A percentile compares a stretch with the other conserved stretches of the same genome.
Conservation (phyloP, 2,329 filamentous ascomycete genomes). For the Drechslerella dactyloides region DNA sequence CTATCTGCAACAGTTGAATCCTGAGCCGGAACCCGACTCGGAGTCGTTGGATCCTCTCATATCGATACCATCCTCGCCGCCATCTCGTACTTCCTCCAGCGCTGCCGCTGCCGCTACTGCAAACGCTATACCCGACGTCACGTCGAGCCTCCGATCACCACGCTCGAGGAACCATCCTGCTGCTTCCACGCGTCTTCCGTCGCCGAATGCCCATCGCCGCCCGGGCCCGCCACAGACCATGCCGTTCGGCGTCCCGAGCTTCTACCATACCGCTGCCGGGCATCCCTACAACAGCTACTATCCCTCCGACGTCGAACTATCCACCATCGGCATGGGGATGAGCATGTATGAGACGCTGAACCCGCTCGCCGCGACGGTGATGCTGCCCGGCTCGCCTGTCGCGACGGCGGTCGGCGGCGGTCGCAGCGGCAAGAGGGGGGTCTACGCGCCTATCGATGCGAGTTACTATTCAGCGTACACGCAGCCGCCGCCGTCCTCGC, state of each 20-base stretch:
- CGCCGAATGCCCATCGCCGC: slow-evolving; percentile 9
- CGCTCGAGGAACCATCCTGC: background rate
- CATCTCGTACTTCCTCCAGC: no score
- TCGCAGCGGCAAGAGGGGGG: slow-evolving; percentile 10
- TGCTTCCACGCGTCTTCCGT: background rate
- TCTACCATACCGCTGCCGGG: slow-evolving; percentile 34
- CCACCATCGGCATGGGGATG: slow-evolving; percentile 38
- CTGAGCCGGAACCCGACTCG: slow-evolving; percentile 23
- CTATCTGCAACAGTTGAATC: slow-evolving; percentile 43
- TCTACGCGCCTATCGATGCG: slow-evolving; percentile 47
- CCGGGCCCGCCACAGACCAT: slow-evolving; percentile 10
- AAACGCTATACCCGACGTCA: background rate
- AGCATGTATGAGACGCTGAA: slow-evolving; percentile 48
- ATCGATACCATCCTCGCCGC: slow-evolving; percentile 22
- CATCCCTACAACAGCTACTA: slow-evolving; percentile 40
- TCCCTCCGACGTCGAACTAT: slow-evolving; percentile 40
- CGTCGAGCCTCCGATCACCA: background rate
- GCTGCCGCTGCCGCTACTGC: background rate
- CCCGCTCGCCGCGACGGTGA: slow-evolving; percentile 29
- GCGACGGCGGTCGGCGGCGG: background rate
- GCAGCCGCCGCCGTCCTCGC: slow-evolving; percentile 15
- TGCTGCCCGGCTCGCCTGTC: slow-evolving; percentile 11
- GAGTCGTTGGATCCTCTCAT: slow-evolving; percentile 4
- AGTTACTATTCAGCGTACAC: slow-evolving; percentile 47
- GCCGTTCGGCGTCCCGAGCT: slow-evolving; percentile 46